Conservation (phyloP, 768 basidiomycete species). For the Tricholoma sp. region DNA sequence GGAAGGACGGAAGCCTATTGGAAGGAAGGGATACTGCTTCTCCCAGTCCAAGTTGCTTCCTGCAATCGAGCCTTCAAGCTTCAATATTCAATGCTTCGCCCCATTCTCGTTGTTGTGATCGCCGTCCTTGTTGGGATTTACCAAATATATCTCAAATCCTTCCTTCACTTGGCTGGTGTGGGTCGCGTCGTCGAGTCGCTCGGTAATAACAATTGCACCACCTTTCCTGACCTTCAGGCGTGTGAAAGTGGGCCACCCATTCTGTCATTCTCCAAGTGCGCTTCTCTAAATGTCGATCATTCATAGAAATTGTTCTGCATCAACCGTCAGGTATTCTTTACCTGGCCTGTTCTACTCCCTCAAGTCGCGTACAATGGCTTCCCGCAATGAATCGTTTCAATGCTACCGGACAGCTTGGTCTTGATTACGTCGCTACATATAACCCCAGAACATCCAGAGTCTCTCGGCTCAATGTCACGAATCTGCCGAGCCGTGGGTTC, state of each 20-base stretch:
- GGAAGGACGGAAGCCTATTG: background rate
- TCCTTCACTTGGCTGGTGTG: constrained; percentile 37
- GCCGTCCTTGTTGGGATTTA: constrained; percentile 42
- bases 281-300: background rate
- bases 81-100: constrained; percentile 16
- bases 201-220: constrained; percentile 45
- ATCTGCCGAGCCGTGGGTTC: constrained; percentile 36
- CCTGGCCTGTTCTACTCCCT: constrained; percentile 55
- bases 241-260: constrained; percentile 52
- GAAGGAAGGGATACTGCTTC: background rate
- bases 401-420: constrained; percentile 31
- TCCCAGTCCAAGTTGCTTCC: background rate
- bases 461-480: constrained; percentile 38
- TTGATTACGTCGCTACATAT: constrained; percentile 59
- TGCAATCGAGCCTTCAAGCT: background rate
- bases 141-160: constrained; percentile 42
- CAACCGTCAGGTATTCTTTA: constrained; percentile 52
- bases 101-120: constrained; percentile 29
- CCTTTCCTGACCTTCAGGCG: constrained; percentile 50
- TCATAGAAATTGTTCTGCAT: constrained; percentile 54
- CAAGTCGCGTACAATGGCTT: constrained; percentile 45
- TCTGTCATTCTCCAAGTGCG: background rate
- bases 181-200: constrained; percentile 39
- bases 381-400: constrained; percentile 38
- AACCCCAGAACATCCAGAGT: constrained; percentile 41